A percentile compares a stretch with the other conserved stretches of the same genome.
Evolutionary conservation across 2,329 filamentous ascomycete species (phyloP).

Genomic region (Zymoseptoria tritici): DNA sequence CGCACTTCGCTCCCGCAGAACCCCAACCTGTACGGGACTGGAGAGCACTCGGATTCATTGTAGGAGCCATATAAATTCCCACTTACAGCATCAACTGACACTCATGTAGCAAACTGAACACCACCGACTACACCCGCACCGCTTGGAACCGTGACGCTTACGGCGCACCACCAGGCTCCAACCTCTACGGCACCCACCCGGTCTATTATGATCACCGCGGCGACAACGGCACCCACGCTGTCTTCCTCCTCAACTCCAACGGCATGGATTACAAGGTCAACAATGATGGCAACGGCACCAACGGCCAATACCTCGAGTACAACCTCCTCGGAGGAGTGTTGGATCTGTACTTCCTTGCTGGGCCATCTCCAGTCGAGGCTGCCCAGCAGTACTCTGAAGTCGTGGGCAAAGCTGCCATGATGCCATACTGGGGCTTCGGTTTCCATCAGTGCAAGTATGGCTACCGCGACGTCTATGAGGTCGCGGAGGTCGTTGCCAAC

Average conservation of each 20-base stretch:
- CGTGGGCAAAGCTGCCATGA: conserved; percentile 42
- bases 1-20: conserved; percentile 61
- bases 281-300: conserved; percentile 35
- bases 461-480: conserved; percentile 52
- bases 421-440: conserved; percentile 47
- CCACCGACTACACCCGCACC: conserved; percentile 61
- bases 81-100: conserved; percentile 1
- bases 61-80: conserved; percentile 7
- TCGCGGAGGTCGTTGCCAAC: conserved; percentile 59
- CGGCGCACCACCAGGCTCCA: conserved; percentile 50
- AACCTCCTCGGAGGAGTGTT: conserved; percentile 70
- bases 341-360: conserved; percentile 52
- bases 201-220: conserved; percentile 68
- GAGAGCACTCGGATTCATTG: conserved; percentile 63
- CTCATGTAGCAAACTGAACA: conserved; percentile 44
- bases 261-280: conserved; percentile 72
- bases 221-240: conserved; percentile 50
- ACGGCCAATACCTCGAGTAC: conserved; percentile 68
- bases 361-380: conserved; percentile 40
- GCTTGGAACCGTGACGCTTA: conserved; percentile 64
- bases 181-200: conserved; percentile 67
- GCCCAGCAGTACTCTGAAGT: conserved; percentile 46
- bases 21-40: conserved; percentile 69
- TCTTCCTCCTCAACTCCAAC: conserved; percentile 65
- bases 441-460: conserved; percentile 47